A percentile compares a stretch with the other conserved stretches of the same genome.
Conservation (phyloP, 2,329 filamentous ascomycete species). For the Tolypocladium amazonense region DNA sequence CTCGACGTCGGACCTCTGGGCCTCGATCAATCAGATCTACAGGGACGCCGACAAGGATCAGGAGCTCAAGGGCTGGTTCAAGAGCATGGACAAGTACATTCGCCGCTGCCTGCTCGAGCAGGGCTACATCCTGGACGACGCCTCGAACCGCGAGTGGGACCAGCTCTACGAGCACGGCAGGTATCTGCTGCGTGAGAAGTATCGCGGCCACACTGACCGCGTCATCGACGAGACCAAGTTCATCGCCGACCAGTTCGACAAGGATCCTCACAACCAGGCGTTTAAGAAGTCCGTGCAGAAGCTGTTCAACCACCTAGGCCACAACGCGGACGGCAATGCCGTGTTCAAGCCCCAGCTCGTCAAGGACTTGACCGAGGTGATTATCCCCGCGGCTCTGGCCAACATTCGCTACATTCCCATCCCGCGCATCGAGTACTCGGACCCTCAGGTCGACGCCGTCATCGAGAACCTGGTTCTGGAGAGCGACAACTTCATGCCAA, state of each 20-base stretch:
- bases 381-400: conserved; percentile 74
- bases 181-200: conserved; percentile 80
- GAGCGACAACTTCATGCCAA: conserved; percentile 93
- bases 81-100: conserved; percentile 63
- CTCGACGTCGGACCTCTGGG: conserved; percentile 76
- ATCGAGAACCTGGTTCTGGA: conserved; percentile 94
- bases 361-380: conserved; percentile 79
- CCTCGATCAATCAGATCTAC: conserved; percentile 78
- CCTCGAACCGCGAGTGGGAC: conserved; percentile 73
- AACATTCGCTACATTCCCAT: conserved; percentile 83
- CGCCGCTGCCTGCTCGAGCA: conserved; percentile 78
- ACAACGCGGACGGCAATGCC: conserved; percentile 72
- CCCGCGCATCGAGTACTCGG: conserved; percentile 86
- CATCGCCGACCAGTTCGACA: conserved; percentile 76
- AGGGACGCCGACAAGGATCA: conserved; percentile 75
- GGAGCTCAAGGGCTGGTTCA: conserved; percentile 87
- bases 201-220: conserved; percentile 74
- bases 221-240: conserved; percentile 88
- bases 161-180: conserved; percentile 74
- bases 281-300: conserved; percentile 70
- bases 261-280: conserved; percentile 74
- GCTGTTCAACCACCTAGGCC: conserved; percentile 80
- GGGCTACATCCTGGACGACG: conserved; percentile 80
- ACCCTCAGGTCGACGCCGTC: conserved; percentile 73
- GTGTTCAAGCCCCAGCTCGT: conserved; percentile 87